phyloP scores from a whole-genome alignment of 306 rosid species.

The Fragaria iinumae region DNA sequence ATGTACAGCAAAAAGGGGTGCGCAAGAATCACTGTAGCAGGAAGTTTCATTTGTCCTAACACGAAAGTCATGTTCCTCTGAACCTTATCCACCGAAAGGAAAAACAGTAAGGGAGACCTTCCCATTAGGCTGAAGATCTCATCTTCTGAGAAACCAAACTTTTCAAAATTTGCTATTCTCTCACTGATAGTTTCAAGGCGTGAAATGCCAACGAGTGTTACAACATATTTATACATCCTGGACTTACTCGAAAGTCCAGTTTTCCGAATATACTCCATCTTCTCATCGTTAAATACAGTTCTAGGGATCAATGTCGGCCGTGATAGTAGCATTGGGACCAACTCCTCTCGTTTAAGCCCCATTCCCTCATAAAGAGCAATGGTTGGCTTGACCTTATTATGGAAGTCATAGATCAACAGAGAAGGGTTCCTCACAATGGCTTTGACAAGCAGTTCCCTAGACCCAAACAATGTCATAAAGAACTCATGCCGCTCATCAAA shows the following conservation, averaged over 20 bases:
- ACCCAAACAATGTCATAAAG: constrained; percentile 55
- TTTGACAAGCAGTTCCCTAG: constrained; percentile 52
- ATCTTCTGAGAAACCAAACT: constrained; percentile 63
- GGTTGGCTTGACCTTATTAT: constrained; percentile 35
- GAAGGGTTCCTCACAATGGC: constrained; percentile 78
- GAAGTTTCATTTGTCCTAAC: constrained; percentile 60
- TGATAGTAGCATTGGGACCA: constrained; percentile 46
- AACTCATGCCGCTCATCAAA: constrained; percentile 52
- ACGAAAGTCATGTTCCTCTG: constrained; percentile 86
- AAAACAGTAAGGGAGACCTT: constrained; percentile 50
- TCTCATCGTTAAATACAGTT: constrained; percentile 62
- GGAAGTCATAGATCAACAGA: constrained; percentile 41
- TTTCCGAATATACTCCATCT: constrained; percentile 53
- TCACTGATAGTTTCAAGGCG: constrained; percentile 56
- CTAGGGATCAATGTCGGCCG: constrained; percentile 62
- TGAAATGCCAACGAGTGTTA: constrained; percentile 66
- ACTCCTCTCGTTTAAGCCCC: constrained; percentile 58
- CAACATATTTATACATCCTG: constrained; percentile 71
- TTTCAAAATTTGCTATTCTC: constrained; percentile 50
- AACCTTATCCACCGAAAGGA: constrained; percentile 75
- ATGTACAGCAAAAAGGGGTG: constrained; percentile 52
- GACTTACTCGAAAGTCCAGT: constrained; percentile 50
- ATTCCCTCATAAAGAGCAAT: constrained; percentile 48
- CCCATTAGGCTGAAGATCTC: constrained; percentile 56
- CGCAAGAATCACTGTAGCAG: constrained; percentile 45